Evolutionary conservation across 495 filamentous ascomycete species (phyloP).

Genomic region (Staphylotrichum longicolle): DNA sequence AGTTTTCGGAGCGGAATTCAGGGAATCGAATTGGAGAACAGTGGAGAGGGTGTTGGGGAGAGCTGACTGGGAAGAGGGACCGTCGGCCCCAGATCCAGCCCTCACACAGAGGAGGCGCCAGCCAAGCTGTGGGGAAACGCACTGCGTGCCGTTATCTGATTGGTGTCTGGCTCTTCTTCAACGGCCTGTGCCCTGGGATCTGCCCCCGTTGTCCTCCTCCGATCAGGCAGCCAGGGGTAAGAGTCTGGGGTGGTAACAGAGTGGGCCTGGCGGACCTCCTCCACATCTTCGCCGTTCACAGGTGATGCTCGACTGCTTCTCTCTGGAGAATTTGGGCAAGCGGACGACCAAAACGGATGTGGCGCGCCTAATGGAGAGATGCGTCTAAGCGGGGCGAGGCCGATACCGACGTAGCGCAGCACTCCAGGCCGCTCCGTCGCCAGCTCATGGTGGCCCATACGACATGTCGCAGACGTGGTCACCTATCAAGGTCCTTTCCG

Average conservation of each 20-base stretch:
- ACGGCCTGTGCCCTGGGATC: constrained; percentile 22
- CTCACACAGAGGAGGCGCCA: constrained; percentile 15
- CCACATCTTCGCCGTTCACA: constrained; percentile 6
- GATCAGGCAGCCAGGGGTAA: constrained; percentile 27
- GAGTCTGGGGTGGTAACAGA: constrained; percentile 17
- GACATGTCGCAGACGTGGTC: constrained; percentile 22
- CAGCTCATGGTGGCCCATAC: constrained; percentile 23
- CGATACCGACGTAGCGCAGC: neutral
- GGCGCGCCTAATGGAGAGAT: constrained; percentile 9
- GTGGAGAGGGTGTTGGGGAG: constrained; percentile 14
- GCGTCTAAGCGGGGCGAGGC: neutral
- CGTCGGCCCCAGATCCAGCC: constrained; percentile 30
- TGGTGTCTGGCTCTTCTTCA: constrained; percentile 18
- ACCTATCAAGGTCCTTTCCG: constrained; percentile 25
- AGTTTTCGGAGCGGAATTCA: neutral
- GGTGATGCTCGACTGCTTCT: constrained; percentile 1
- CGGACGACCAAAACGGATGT: constrained; percentile 15
- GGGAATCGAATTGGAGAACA: constrained; percentile 14
- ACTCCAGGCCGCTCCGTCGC: constrained; percentile 12
- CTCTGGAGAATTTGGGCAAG: constrained; percentile 9
- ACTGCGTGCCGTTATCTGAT: constrained; percentile 13
- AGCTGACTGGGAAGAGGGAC: constrained; percentile 29
- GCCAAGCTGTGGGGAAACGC: constrained; percentile 22
- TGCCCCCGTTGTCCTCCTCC: constrained; percentile 9
- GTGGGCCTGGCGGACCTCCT: constrained; percentile 4